Conservation (phyloP, 176 grass and related monocot genomes). For the Areca catechu region DNA sequence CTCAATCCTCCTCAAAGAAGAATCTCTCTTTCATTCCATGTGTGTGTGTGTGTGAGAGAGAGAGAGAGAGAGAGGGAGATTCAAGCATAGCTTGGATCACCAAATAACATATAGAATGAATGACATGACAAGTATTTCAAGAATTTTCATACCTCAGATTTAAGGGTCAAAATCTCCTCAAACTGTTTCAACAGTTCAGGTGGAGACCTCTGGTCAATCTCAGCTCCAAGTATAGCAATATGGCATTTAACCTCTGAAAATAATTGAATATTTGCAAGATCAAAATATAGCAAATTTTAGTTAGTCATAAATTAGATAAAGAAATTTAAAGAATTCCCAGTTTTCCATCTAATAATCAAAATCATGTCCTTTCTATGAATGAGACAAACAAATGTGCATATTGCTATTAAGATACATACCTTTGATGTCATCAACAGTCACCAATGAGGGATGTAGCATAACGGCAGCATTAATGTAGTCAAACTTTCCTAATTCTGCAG, state of each 20-base stretch:
- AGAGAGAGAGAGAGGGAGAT: too few species aligned
- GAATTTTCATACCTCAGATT: constrained; percentile 19
- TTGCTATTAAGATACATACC: constrained; percentile 2
- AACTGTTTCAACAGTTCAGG: constrained; percentile 33
- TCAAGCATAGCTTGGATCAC: not conserved
- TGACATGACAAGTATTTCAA: not conserved
- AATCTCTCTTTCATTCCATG: not conserved
- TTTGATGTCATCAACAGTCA: constrained; percentile 39
- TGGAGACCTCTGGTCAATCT: constrained; percentile 20
- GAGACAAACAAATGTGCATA: not conserved
- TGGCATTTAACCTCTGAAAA: constrained; percentile 26
- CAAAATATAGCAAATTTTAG: too few species aligned
- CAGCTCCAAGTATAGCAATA: constrained; percentile 39
- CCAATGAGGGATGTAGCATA: constrained; percentile 27
- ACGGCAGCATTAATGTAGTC: constrained; percentile 32
- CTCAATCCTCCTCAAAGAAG: constrained; percentile 13
- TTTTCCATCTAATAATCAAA: too few species aligned
- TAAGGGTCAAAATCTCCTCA: constrained; percentile 26
- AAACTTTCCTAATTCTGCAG: constrained; percentile 33
- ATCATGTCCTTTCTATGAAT: not conserved
- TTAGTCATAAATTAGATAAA: too few species aligned
- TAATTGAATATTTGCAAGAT: not conserved
- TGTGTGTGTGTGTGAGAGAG: too few species aligned
- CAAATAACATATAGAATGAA: not conserved
- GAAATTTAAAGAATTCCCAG: too few species aligned